Evolutionary conservation across 2,329 filamentous ascomycete species (phyloP).

Genomic region (Stemphylium lycopersici): DNA sequence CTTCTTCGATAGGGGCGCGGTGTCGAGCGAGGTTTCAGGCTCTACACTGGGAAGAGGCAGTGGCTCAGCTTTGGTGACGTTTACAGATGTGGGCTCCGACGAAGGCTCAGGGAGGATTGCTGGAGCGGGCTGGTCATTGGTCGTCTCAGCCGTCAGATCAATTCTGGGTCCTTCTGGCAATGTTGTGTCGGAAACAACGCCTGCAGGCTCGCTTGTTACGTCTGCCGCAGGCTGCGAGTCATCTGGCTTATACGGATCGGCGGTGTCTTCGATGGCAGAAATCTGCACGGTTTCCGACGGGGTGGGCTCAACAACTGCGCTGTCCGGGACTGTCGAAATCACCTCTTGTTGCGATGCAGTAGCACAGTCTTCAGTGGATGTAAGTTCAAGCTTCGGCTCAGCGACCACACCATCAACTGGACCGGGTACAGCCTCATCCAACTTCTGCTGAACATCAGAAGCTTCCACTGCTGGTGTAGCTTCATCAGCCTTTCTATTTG

Average conservation of each 20-base stretch:
- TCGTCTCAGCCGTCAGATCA: not conserved
- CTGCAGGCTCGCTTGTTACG: not conserved
- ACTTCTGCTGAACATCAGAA: conserved; percentile 7
- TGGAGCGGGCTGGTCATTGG: not conserved
- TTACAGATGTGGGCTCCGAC: not conserved
- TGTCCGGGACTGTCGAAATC: not conserved
- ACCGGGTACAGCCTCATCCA: not conserved
- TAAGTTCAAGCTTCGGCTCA: not conserved
- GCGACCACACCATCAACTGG: not conserved
- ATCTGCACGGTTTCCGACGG: not conserved
- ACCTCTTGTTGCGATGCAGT: not conserved
- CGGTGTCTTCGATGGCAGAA: not conserved
- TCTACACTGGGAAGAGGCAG: not conserved
- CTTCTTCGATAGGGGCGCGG: conserved; percentile 26
- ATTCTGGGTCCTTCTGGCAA: conserved; percentile 3
- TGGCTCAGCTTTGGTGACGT: conserved; percentile 1
- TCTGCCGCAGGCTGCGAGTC: not conserved
- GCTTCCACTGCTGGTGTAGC: conserved; percentile 14
- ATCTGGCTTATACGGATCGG: not conserved
- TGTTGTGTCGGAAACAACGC: conserved; percentile 14
- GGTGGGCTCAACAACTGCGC: not conserved
- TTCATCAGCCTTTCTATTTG: conserved; percentile 17
- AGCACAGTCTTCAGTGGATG: not conserved
- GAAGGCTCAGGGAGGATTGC: not conserved
- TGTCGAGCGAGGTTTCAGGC: not conserved